Base-by-base conservation (phyloP, 352 stramenopile species). In the Globisporangium radiosum region DNA sequence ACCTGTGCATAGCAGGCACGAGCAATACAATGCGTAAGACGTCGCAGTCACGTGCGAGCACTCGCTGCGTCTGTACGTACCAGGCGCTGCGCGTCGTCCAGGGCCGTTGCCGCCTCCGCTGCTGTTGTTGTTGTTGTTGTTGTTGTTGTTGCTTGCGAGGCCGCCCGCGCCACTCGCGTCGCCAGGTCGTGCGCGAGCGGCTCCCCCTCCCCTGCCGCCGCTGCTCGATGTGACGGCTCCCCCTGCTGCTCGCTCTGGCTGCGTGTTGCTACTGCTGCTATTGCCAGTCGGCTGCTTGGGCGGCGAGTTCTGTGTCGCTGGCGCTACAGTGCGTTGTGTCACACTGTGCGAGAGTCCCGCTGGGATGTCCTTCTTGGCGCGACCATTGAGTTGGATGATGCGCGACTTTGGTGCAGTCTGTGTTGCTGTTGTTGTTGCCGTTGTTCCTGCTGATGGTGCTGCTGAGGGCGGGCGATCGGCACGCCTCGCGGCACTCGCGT, bases 361-460 rank as follows among this genome's bases (percentile, higher is more conserved):
- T 10, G 47, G 50, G 33, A 56, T 68, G 42, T 73, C 68, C 7
- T 68, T 63, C 60, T 73, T 73, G 39, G 62, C 58, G 50, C 56
- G 58, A 7, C 56, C 45, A 25, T 68, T 76, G 45, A 78, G 68
- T 58, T 78, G 68, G 39, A 76, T 67, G 50, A 76, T 78, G 25
- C 72, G 70, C 39, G 72, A 73, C 55, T 76, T 79, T 39, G 59
- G 48, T 8, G 61, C 44, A 7, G 45, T 5, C 4, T 52, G 33
- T 15, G 54, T n/a, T 33, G 36, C 14, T 14, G 51, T 19, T 25
- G 47, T 10, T 2, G 64, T n/a, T 17, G 62, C 8, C 25, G 52
- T 9, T 7, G 43, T 9, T 15, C 42, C 43, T 19, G 37, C 43
- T n/a, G 15, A 40, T 14, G 19, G 19, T 49, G 45, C 37, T 50